Evolutionary conservation across 208 protist genomes (phyloP).

Genomic region (Acanthamoeba castellanii): DNA sequence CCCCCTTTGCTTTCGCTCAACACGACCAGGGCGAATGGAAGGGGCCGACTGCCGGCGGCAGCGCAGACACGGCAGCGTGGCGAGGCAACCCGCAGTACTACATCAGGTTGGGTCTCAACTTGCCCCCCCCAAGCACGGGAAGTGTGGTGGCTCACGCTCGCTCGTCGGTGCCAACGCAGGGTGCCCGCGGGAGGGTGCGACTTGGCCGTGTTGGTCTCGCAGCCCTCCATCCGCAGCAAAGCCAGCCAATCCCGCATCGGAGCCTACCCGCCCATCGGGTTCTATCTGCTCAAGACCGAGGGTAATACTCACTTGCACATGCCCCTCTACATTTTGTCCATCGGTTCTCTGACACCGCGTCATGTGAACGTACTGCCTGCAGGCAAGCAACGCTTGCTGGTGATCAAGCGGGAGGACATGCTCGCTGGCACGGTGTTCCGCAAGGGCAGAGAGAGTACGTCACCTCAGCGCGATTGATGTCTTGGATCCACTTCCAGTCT

Average conservation of each 20-base stretch:
- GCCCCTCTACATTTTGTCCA: too few relatives aligned
- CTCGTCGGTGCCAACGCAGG: not conserved
- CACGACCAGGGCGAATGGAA: constrained; percentile 60
- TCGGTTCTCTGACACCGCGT: too few relatives aligned
- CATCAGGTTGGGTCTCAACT: not conserved
- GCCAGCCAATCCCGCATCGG: not conserved
- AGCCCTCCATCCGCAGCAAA: constrained; percentile 36
- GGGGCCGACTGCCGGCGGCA: constrained; percentile 46
- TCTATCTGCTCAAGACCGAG: constrained; percentile 46
- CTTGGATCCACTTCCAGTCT: not conserved
- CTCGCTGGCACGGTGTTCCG: constrained; percentile 26
- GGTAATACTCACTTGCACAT: not conserved
- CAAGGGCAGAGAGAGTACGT: constrained; percentile 38
- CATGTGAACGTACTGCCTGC: too few relatives aligned
- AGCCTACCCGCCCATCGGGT: constrained; percentile 57
- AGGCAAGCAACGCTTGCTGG: constrained; percentile 27
- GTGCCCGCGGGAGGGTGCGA: constrained; percentile 21
- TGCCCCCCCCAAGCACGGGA: not conserved
- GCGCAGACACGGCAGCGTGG: constrained; percentile 29
- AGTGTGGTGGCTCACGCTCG: not conserved
- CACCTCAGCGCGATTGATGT: not conserved
- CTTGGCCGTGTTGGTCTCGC: not conserved
- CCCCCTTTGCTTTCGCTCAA: not conserved
- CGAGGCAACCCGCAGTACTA: constrained; percentile 72
- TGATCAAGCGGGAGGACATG: constrained; percentile 9